These are phyloP conservation scores for Wallacemonas sp. DNA, from an alignment of 208 protist species.

Conservation along the genomic window DNA sequence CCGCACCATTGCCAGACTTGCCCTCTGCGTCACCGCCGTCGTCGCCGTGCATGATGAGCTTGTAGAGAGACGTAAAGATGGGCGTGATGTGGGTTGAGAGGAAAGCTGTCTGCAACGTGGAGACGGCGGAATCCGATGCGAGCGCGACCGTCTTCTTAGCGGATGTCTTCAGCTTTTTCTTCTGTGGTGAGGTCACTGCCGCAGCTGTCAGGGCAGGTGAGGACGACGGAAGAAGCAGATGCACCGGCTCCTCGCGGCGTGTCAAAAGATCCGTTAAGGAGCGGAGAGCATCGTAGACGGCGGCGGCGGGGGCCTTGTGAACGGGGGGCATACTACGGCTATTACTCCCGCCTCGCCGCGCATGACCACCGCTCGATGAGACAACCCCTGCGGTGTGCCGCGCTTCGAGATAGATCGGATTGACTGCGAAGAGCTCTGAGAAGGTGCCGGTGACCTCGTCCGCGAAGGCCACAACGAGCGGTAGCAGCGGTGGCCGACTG, in stretches of 20 bases:
- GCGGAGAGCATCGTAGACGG: constrained; percentile 66
- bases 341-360: not conserved
- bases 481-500: constrained; percentile 42
- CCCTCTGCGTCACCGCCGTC: constrained; percentile 4
- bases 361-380: no score
- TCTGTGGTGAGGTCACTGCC: not conserved
- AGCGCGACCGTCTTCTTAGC: no score
- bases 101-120: constrained; percentile 55
- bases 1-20: not conserved
- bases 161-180: no score
- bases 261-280: constrained; percentile 72
- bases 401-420: constrained; percentile 8
- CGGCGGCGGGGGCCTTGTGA: constrained; percentile 36
- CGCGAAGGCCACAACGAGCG: constrained; percentile 56
- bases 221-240: constrained; percentile 16
- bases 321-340: constrained; percentile 13
- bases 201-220: no score
- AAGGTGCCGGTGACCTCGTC: constrained; percentile 56
- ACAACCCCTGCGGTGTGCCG: not conserved
- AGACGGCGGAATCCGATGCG: no score
- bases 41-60: constrained; percentile 54
- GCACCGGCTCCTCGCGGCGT: constrained; percentile 43
- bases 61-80: constrained; percentile 74
- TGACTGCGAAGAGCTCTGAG: constrained; percentile 70
- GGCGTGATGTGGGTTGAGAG: constrained; percentile 54